phyloP scores from a whole-genome alignment of 2,329 filamentous ascomycete species.

The Hawksworthiomyces lignivorus region DNA sequence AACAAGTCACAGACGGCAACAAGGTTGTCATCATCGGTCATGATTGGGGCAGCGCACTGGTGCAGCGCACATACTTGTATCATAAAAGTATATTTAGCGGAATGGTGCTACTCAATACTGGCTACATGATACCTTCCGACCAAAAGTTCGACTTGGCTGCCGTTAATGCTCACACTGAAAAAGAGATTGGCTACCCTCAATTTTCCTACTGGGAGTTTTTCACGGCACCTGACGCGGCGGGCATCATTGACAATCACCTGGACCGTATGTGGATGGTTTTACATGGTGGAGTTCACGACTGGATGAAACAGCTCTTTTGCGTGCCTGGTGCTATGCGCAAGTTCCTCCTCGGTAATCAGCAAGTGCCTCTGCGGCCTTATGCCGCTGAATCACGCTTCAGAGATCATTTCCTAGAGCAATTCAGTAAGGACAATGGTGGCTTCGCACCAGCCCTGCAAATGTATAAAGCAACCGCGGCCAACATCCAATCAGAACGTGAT shows the following conservation, averaged over 20 bases:
- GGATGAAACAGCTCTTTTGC: slow-evolving; percentile 28
- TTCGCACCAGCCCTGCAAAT: slow-evolving; percentile 23
- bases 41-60: slow-evolving; percentile 38
- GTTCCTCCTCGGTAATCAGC: slow-evolving; percentile 17
- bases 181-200: slow-evolving; percentile 27
- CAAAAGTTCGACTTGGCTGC: slow-evolving; percentile 28
- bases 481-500: slow-evolving; percentile 18
- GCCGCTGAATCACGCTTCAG: slow-evolving; percentile 20
- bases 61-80: slow-evolving; percentile 33
- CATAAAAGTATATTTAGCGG: slow-evolving; percentile 31
- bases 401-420: slow-evolving; percentile 19
- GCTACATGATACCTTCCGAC: slow-evolving; percentile 29
- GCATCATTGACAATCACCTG: slow-evolving; percentile 29
- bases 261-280: slow-evolving; percentile 28
- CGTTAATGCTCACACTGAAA: slow-evolving; percentile 23
- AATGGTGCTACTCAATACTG: slow-evolving; percentile 33
- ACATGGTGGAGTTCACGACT: slow-evolving; percentile 21
- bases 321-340: slow-evolving; percentile 25
- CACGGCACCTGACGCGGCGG: slow-evolving; percentile 28
- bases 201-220: slow-evolving; percentile 41
- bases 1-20: slow-evolving; percentile 19
- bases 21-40: slow-evolving; percentile 37
- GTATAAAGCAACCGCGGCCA: slow-evolving; percentile 18
- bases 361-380: slow-evolving; percentile 19
- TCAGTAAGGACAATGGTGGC: slow-evolving; percentile 16